phyloP scores from a whole-genome alignment of 352 stramenopile species.

The Phytophthora fragariae region DNA sequence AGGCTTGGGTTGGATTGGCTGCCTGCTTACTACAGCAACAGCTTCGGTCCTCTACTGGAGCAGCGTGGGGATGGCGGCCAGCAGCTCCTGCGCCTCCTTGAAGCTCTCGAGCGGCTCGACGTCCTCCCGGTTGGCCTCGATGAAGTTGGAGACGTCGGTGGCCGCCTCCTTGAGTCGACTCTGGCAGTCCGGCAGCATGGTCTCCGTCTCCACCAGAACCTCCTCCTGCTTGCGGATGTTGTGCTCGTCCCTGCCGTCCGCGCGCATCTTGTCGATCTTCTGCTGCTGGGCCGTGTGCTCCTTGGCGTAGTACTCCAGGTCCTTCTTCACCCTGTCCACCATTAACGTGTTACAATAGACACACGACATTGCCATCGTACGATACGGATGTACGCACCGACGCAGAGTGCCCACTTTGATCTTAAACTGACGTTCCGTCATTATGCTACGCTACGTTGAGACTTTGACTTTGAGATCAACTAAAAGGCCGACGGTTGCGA shows the following conservation, averaged over 20 bases:
- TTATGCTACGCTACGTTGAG: slow-evolving; percentile 17
- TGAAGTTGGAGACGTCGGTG: slow-evolving; percentile 62
- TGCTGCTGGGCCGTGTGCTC: slow-evolving; percentile 62
- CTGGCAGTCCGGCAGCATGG: slow-evolving; percentile 83
- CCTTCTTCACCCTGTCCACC: slow-evolving; percentile 68
- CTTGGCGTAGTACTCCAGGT: slow-evolving; percentile 84
- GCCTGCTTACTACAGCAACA: background rate
- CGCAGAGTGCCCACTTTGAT: slow-evolving; percentile 86
- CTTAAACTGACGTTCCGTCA: slow-evolving; percentile 80
- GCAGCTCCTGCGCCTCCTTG: slow-evolving; percentile 59
- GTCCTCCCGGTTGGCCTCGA: slow-evolving; percentile 48
- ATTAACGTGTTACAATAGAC: background rate
- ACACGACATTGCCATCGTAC: background rate
- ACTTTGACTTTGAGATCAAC: background rate
- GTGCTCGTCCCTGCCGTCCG: slow-evolving; percentile 64
- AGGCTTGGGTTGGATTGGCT: background rate
- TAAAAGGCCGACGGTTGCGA: background rate
- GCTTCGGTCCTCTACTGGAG: slow-evolving; percentile 36
- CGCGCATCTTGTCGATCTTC: slow-evolving; percentile 77
- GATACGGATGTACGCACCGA: slow-evolving; percentile 38
- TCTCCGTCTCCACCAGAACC: slow-evolving; percentile 83
- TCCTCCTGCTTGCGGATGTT: slow-evolving; percentile 86
- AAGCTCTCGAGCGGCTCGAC: slow-evolving; percentile 47
- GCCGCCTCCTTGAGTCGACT: slow-evolving; percentile 68
- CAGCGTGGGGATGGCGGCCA: slow-evolving; percentile 48